Conservation (phyloP, 2,329 filamentous ascomycete genomes). For the Hypoxylon sp. region DNA sequence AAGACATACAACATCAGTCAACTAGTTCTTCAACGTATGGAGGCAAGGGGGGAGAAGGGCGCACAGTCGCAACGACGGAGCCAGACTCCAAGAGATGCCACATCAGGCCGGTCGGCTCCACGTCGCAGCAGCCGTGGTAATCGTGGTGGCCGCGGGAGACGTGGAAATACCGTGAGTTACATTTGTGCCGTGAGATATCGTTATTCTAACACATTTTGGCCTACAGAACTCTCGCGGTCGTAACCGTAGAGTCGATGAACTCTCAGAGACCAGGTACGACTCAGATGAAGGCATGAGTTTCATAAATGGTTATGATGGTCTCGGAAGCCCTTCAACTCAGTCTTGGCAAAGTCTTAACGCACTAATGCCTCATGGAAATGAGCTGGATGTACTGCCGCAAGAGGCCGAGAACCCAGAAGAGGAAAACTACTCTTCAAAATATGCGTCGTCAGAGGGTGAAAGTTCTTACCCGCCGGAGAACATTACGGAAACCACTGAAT, state of each 20-base stretch:
- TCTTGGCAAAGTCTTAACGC: conserved; percentile 20
- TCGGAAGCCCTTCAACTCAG: conserved; percentile 13
- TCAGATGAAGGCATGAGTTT: conserved; percentile 38
- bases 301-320: conserved; percentile 22
- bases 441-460: conserved; percentile 51
- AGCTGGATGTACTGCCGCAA: conserved; percentile 4
- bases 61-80: conserved; percentile 53
- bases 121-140: conserved; percentile 40
- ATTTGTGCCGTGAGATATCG: not conserved
- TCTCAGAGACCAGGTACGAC: conserved; percentile 42
- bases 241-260: conserved; percentile 13
- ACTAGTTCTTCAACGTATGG: conserved; percentile 82
- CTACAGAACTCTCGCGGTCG: conserved; percentile 24
- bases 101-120: conserved; percentile 47
- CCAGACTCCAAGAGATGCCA: conserved; percentile 41
- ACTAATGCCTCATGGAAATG: conserved; percentile 15
- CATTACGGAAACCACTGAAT: conserved; percentile 49
- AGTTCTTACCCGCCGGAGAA: conserved; percentile 49
- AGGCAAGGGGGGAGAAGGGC: conserved; percentile 76
- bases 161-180: conserved; percentile 42
- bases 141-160: conserved; percentile 39
- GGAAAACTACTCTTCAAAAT: conserved; percentile 45
- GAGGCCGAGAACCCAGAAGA: conserved; percentile 37
- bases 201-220: conserved; percentile 18
- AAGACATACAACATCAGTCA: conserved; percentile 75